Evolutionary conservation across 768 basidiomycete species (phyloP).

Genomic region (Agrocybe pediades): DNA sequence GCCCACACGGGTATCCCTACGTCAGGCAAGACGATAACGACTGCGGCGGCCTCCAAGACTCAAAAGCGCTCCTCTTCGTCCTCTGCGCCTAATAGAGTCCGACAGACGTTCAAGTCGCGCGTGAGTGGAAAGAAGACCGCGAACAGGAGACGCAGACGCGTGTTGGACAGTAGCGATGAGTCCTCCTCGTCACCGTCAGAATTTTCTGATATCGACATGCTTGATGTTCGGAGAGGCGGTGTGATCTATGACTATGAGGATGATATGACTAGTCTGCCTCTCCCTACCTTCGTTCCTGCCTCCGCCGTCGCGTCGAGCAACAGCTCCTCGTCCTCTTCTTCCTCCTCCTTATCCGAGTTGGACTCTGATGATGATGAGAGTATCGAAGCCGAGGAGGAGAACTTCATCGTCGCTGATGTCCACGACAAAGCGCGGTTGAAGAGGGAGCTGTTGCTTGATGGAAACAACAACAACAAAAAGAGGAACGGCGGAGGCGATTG

Average conservation of each 20-base stretch:
- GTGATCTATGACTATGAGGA: conserved; percentile 13
- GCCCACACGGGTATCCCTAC: background rate
- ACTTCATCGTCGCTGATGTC: conserved; percentile 51
- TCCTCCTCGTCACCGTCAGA: conserved; percentile 32
- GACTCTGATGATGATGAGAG: conserved; percentile 57
- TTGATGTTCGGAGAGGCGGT: background rate
- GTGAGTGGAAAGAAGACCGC: conserved; percentile 18
- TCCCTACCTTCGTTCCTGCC: conserved; percentile 73
- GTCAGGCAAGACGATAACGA: too few relatives aligned
- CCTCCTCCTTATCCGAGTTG: conserved; percentile 52
- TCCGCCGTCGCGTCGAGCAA: conserved; percentile 50
- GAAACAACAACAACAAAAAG: conserved; percentile 32
- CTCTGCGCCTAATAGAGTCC: background rate
- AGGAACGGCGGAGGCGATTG: conserved; percentile 48
- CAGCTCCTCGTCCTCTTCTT: conserved; percentile 63
- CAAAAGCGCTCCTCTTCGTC: conserved; percentile 5
- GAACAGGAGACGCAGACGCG: conserved; percentile 19
- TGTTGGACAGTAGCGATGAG: conserved; percentile 25
- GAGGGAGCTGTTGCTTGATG: conserved; percentile 58
- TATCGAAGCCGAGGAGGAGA: conserved; percentile 64
- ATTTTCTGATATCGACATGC: conserved; percentile 29
- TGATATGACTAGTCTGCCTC: conserved; percentile 28
- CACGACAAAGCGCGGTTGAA: conserved; percentile 54
- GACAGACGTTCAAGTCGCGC: conserved; percentile 28
- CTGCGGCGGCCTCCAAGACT: background rate